phyloP scores from a whole-genome alignment of 2,329 filamentous ascomycete genomes.

The Paraphaeosphaeria minitans region DNA sequence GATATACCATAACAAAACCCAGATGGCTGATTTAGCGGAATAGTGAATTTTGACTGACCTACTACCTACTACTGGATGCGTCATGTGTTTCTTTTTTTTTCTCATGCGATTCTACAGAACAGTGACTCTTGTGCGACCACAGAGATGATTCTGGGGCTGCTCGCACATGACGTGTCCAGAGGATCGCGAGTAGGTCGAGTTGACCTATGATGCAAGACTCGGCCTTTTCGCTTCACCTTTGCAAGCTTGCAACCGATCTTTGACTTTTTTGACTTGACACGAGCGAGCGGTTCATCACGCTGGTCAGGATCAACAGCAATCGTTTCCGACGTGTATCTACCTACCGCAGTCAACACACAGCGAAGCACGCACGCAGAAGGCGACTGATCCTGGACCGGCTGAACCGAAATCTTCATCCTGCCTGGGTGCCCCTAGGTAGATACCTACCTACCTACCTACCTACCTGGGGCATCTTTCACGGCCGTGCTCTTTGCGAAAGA shows the following conservation, averaged over 20 bases:
- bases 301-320: neutral
- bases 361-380: neutral
- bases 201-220: neutral
- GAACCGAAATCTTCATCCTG: too few species aligned
- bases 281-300: neutral
- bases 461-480: too few species aligned
- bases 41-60: too few species aligned
- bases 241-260: neutral
- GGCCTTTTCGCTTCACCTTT: neutral
- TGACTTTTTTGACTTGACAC: neutral
- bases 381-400: neutral
- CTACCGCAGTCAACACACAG: neutral
- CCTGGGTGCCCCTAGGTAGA: too few species aligned
- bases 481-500: neutral
- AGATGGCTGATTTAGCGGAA: neutral
- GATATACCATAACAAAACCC: constrained; percentile 9
- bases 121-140: too few species aligned
- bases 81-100: neutral
- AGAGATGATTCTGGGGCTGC: too few species aligned
- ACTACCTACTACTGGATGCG: too few species aligned
- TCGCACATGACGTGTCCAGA: neutral
- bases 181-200: neutral
- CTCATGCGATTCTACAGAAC: too few species aligned
- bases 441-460: too few species aligned
- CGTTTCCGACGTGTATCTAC: neutral